Evolutionary conservation across 768 basidiomycete species (phyloP).

Genomic region (Serendipita sp.): DNA sequence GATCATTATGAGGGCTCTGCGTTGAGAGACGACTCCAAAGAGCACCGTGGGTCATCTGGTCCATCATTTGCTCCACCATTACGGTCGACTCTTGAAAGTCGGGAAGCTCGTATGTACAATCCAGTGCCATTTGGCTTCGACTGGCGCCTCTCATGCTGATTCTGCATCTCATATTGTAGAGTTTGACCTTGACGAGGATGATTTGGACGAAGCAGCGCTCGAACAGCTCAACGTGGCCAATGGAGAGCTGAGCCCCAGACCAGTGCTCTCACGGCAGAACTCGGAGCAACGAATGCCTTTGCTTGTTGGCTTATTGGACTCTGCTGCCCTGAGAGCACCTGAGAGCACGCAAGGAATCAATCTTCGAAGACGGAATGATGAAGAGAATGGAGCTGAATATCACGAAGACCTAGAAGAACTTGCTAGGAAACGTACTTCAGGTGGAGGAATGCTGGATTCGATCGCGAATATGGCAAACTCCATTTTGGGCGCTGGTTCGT

Average conservation of each 20-base stretch:
- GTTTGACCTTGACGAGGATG: conserved; percentile 72
- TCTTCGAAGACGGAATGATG: conserved; percentile 23
- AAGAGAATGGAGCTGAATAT: conserved; percentile 17
- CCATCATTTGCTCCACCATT: conserved; percentile 37
- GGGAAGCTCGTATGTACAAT: conserved; percentile 58
- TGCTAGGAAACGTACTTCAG: conserved; percentile 43
- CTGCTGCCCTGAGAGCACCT: conserved; percentile 38
- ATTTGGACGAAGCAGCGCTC: conserved; percentile 39
- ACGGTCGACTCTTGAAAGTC: conserved; percentile 55
- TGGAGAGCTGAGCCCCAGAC: conserved; percentile 18
- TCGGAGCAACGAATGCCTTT: conserved; percentile 44
- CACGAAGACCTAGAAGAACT: conserved; percentile 55
- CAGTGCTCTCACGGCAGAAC: conserved; percentile 24
- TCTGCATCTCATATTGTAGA: conserved; percentile 29
- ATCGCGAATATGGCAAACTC: conserved; percentile 93
- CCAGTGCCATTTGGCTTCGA: conserved; percentile 5
- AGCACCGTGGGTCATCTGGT: not conserved
- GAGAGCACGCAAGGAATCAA: conserved; percentile 31
- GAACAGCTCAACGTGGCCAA: conserved; percentile 20
- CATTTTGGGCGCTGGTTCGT: conserved; percentile 77
- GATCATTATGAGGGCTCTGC: conserved; percentile 8
- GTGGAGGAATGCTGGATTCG: conserved; percentile 63
- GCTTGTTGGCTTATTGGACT: conserved; percentile 62
- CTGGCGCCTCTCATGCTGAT: conserved; percentile 3
- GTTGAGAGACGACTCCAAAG: not conserved